Evolutionary conservation across 1,284 basidiomycete genomes (phyloP).

Genomic region (Puccinia triticina): DNA sequence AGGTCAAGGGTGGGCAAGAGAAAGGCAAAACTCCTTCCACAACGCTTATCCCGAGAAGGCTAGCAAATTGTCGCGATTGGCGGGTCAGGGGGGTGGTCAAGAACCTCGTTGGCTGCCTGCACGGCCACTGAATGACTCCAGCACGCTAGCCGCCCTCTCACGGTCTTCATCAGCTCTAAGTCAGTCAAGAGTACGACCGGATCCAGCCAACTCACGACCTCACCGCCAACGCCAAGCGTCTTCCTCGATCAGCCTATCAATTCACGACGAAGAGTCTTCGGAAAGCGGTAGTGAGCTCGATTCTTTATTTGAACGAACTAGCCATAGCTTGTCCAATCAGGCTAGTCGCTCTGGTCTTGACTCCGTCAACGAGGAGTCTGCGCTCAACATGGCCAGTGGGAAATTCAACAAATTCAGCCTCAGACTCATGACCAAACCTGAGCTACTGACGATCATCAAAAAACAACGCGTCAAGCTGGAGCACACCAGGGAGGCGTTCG

Average conservation of each 20-base stretch:
- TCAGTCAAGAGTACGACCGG: background rate
- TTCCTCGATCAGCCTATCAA: background rate
- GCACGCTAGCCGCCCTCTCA: background rate
- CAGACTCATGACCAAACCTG: constrained; percentile 27
- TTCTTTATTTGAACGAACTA: constrained; percentile 4
- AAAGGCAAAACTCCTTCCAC: background rate
- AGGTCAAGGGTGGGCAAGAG: background rate
- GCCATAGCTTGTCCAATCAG: background rate
- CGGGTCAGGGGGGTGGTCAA: background rate
- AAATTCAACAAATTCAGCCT: constrained; percentile 18
- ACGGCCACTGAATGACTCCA: background rate
- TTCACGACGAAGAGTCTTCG: constrained; percentile 7
- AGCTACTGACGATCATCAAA: constrained; percentile 25
- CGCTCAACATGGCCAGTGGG: background rate
- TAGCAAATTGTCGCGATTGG: background rate
- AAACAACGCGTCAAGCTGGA: constrained; percentile 27
- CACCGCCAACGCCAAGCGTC: background rate
- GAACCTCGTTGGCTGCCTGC: background rate
- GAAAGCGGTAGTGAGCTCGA: constrained; percentile 2
- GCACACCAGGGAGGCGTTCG: background rate
- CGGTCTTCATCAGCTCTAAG: background rate
- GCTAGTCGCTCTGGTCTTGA: constrained; percentile 19
- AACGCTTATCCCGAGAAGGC: background rate
- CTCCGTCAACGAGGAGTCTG: constrained; percentile 7
- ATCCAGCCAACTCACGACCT: background rate